Evolutionary conservation across 2,329 filamentous ascomycete genomes (phyloP), one percentile per base, ranked within the genome.

Genomic region (Aspergillus neotritici): DNA sequence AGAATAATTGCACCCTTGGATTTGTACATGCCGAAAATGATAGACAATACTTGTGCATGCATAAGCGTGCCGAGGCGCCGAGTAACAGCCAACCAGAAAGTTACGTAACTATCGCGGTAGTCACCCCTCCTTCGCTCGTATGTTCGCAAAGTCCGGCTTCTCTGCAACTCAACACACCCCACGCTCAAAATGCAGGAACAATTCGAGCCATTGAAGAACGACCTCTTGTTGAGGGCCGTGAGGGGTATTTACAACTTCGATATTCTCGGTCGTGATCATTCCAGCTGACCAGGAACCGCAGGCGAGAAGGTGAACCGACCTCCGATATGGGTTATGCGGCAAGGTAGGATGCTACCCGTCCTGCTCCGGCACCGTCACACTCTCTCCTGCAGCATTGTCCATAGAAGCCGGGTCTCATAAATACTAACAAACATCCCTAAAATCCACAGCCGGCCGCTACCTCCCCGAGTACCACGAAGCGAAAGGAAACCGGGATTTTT

Each of bases 251-350:
- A 25, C 13, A 14, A 30, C 36, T n/a, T 34, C 10, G 7, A 12
- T 14, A 31, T 46, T 28, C 29, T 8, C 14, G 11, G 31, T 34
- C 10, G 34, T 34, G 15, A 35, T 31, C 31, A 25, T 29, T n/a
- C 12, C 33, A 43, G 17, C 39, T 35, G n/a, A 32, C 31, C 14
- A 35, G 30, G 32, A 41, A 53, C 55, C 53, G 41, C 61, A 94
- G 90, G 91, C 66, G 79, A 96, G 71, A 83, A 83, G 65, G 87
- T 97, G 54, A 89, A 96, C 70, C 83, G 93, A 52, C 86, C 93
- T 49, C 93, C 93, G 45, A 87, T 94, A 75, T 98, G 93, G 93
- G 89, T 98, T 65, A 98, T 98, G 93, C 86, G 93, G 70, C 93
- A 98, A 82, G 89, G 89, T 91, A 75, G 67, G 67, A 56, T 54